Evolutionary conservation across 2,329 filamentous ascomycete genomes (phyloP).

Genomic region (Colletotrichum sp.): DNA sequence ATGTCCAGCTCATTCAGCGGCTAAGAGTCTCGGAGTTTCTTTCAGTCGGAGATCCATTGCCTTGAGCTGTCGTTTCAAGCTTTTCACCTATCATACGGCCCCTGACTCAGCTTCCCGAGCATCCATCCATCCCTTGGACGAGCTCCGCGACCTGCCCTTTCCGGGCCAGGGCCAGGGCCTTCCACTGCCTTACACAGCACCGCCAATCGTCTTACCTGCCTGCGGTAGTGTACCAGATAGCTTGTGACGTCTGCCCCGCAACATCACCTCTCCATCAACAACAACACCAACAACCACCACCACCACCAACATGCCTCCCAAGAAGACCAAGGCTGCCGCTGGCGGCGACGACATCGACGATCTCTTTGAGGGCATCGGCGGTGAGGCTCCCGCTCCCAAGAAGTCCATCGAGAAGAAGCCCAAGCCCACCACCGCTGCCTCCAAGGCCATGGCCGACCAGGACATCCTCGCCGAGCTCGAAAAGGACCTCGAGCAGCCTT

Average conservation of each 20-base stretch:
- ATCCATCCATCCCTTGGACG: not conserved
- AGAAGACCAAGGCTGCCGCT: constrained; percentile 59
- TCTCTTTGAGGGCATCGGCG: constrained; percentile 67
- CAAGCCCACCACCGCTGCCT: constrained; percentile 54
- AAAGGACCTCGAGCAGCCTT: constrained; percentile 63
- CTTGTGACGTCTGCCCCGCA: constrained; percentile 18
- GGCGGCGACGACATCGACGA: constrained; percentile 69
- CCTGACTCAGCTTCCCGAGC: constrained; percentile 15
- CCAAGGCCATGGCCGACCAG: constrained; percentile 59
- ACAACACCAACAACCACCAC: not conserved
- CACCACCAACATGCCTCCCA: constrained; percentile 57
- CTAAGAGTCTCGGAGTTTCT: not conserved
- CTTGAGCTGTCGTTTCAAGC: not conserved
- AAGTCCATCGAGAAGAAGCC: constrained; percentile 48
- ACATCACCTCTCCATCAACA: not conserved
- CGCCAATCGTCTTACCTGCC: not conserved
- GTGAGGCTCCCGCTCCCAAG: constrained; percentile 53
- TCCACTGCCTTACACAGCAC: not conserved
- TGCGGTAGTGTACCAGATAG: not conserved
- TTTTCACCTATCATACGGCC: not conserved
- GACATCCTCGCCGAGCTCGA: constrained; percentile 90
- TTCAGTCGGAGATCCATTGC: not conserved
- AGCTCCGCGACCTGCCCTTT: not conserved
- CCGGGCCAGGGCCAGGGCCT: not conserved
- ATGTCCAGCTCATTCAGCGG: not conserved